Evolutionary conservation across 2,329 filamentous ascomycete species (phyloP), one percentile per base, ranked within the genome.

Genomic region (Fusarium nelsonii): DNA sequence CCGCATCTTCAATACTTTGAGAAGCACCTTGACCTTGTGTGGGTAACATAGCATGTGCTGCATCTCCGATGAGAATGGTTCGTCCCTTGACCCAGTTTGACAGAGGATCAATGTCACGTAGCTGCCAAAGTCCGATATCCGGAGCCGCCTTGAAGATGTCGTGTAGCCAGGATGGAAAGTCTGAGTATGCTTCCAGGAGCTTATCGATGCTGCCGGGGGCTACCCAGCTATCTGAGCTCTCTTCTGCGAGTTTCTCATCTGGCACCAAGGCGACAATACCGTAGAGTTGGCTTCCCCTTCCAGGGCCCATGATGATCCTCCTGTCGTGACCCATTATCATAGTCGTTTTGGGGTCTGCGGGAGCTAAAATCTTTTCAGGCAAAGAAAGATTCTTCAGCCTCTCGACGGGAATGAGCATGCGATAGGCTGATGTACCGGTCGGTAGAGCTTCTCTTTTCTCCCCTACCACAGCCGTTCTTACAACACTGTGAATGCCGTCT

Each of bases 311-410:
- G 4, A 72, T 72, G 11, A 72, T 64, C 2, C 70, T 49, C 26
- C 69, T 58, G n/a, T 72, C 70, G 9, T 70, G 52, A 1, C 70
- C 70, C 57, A 72, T 68, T 14, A 72, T 63, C 69, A 72, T 72
- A 20, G 69, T 55, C 2, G 70, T 72, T 16, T 49, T 63, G 3
- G 70, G 69, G 2, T 66, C 58, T 0, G 26, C 20, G 6, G 52
- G 43, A 18, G 70, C 55, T 0, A 72, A 26, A 1, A 72, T 49
- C 18, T 69, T 65, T 4, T 51, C 33, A 1, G 64, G 67, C 4
- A 57, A n/a, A 12, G 67, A 52, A 0, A 70, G 9, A 6, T 41
- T 51, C 23, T 50, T 36, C 1, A 72, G 37, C 3, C 59, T 72
- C 26, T 72, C 60, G 1, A 53, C 57, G 8, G 70, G 69, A 6